Evolutionary conservation across 176 grass and related monocot genomes (phyloP).

Genomic region (Musa itinerans): DNA sequence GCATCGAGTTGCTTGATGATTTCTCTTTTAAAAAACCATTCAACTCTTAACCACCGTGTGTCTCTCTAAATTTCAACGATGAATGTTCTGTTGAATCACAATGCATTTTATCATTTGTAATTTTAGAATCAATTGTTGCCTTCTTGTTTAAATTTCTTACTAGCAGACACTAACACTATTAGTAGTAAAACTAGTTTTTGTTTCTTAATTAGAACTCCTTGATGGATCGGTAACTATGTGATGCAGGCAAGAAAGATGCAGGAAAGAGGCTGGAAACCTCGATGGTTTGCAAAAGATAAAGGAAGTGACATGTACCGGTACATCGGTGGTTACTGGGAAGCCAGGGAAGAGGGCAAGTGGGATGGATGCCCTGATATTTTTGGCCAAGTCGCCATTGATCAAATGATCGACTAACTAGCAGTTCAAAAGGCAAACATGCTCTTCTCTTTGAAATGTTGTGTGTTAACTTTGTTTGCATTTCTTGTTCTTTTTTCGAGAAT

Average conservation of each 20-base stretch:
- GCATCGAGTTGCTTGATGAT: too few species aligned
- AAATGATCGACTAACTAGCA: constrained; percentile 51
- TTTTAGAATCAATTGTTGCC: too few species aligned
- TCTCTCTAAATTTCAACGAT: background rate
- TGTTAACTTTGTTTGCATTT: background rate
- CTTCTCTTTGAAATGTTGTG: constrained; percentile 14
- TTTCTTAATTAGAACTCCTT: background rate
- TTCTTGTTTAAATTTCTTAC: too few species aligned
- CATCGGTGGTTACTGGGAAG: constrained; percentile 92
- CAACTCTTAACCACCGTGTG: too few species aligned
- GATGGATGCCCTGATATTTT: constrained; percentile 90
- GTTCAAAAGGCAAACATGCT: constrained; percentile 29
- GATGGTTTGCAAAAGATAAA: constrained; percentile 94
- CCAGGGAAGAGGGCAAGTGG: constrained; percentile 70
- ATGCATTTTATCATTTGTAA: background rate
- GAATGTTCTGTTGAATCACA: background rate
- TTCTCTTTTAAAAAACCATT: too few species aligned
- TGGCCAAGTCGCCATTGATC: constrained; percentile 64
- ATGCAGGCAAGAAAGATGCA: constrained; percentile 98
- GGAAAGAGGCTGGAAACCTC: constrained; percentile 94
- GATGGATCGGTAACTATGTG: background rate
- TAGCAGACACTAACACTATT: too few species aligned
- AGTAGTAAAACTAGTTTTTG: too few species aligned
- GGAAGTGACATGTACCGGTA: constrained; percentile 68
- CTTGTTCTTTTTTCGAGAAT: background rate